Evolutionary conservation across 441 rosid genomes (phyloP), one percentile per base, ranked within the genome.

Genomic region (Corymbia calophylla): DNA sequence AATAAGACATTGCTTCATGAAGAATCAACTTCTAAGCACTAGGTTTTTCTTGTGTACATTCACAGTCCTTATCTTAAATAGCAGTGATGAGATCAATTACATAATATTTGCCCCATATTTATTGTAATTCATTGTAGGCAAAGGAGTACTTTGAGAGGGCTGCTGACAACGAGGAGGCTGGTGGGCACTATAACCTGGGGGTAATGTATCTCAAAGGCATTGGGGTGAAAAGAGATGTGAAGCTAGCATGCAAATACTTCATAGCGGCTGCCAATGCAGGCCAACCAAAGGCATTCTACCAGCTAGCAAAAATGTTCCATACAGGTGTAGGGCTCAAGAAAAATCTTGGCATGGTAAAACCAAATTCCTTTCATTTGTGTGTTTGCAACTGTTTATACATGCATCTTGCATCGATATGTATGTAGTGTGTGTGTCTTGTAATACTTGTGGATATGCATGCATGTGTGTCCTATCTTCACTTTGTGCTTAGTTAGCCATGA

Each of bases 281-380:
- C 91, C 99, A 96, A 90, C 99, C 99, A 48, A 98, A 98, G 95
- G 99, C 99, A 80, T 96, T 97, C 93, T 98, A 96, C 94, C 99
- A 98, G 94, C 94, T 98, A 91, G 99, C 99, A 82, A 98, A 95
- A 95, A 98, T 97, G 99, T 98, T 97, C 91, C 99, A 97, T 87
- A 98, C 95, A 56, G 99, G 99, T 87, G 94, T 98, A 58, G 99
- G 99, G 89, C 98, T 98, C 88, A 96, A 96, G 91, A 96, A 96
- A 93, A 95, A 95, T 93, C 94, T 93, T 56, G 93, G 93, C 23
- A 94, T 92, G 99, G 99, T 97, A 97, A 93, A 47, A 87, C 32
- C 6, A 56, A 44, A 73, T 54, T 44, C 14, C 48, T 31, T 62
- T n/a, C 2, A 44, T 64, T 47, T 64, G 56, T 48, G 77, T 89